A percentile compares a stretch with the other conserved stretches of the same genome.
phyloP scores from a whole-genome alignment of 2,329 filamentous ascomycete species.

The Scorias spongiosa region DNA sequence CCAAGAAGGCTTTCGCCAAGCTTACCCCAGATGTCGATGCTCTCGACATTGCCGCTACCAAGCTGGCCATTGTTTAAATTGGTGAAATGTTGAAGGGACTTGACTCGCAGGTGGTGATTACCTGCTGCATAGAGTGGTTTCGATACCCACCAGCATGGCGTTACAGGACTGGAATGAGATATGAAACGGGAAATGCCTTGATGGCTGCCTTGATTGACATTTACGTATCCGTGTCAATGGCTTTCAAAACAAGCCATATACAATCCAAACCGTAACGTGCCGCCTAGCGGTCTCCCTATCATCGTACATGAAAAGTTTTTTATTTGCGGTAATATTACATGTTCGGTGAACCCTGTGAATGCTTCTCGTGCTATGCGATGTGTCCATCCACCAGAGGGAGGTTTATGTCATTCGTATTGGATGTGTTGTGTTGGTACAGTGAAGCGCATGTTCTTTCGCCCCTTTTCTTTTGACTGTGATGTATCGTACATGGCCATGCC shows the following conservation, averaged over 20 bases:
- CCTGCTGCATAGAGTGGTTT: conserved; percentile 3
- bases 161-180: neutral
- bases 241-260: too few relatives aligned
- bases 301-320: conserved; percentile 1
- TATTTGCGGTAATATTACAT: neutral
- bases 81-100: conserved; percentile 22
- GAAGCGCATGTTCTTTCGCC: neutral
- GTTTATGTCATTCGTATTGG: too few relatives aligned
- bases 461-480: too few relatives aligned
- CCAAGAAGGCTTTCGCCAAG: conserved; percentile 97
- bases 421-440: neutral
- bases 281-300: neutral
- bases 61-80: conserved; percentile 88
- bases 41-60: conserved; percentile 97
- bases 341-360: too few relatives aligned
- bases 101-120: conserved; percentile 24
- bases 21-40: conserved; percentile 94
- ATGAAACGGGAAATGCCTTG: too few relatives aligned
- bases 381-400: too few relatives aligned
- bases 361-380: too few relatives aligned
- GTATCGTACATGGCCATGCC: too few relatives aligned
- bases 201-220: neutral
- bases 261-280: neutral
- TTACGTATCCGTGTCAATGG: neutral
- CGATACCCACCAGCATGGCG: neutral